A percentile compares a stretch with the other conserved stretches of the same genome.
phyloP scores from a whole-genome alignment of 1,284 basidiomycete species.

The Pseudozyma tsukubaensis region DNA sequence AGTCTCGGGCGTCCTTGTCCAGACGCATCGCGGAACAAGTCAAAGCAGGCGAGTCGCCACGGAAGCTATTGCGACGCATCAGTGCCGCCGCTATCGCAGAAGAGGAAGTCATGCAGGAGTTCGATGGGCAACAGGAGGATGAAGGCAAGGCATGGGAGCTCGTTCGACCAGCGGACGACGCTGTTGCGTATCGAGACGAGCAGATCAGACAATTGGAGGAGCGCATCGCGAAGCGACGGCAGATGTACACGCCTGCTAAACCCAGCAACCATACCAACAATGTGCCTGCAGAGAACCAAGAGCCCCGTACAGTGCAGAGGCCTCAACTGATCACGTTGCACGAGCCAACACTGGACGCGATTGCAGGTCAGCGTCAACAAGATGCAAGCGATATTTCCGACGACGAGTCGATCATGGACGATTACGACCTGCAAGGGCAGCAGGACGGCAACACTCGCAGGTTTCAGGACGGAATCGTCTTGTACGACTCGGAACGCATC shows the following conservation, averaged over 20 bases:
- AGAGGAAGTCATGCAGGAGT: slow-evolving; percentile 41
- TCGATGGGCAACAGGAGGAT: slow-evolving; percentile 24
- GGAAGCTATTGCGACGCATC: slow-evolving; percentile 55
- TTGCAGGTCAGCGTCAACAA: slow-evolving; percentile 6
- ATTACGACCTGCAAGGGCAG: slow-evolving; percentile 6
- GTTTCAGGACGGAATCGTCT: slow-evolving; percentile 47
- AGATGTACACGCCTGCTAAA: slow-evolving; percentile 22
- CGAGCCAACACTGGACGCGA: slow-evolving; percentile 38
- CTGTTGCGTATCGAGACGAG: slow-evolving; percentile 32
- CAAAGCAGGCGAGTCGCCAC: slow-evolving; percentile 44
- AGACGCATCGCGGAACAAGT: slow-evolving; percentile 29
- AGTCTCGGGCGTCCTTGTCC: slow-evolving; percentile 39
- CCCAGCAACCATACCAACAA: not conserved
- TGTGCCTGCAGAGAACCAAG: not conserved
- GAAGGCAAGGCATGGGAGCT: slow-evolving; percentile 9
- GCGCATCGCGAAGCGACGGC: slow-evolving; percentile 34
- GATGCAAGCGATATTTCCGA: slow-evolving; percentile 2
- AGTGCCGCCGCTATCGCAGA: slow-evolving; percentile 55
- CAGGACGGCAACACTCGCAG: slow-evolving; percentile 31
- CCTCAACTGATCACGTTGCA: slow-evolving; percentile 49
- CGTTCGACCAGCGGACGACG: slow-evolving; percentile 22
- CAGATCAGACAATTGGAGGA: slow-evolving; percentile 47
- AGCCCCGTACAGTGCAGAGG: slow-evolving; percentile 22
- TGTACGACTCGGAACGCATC: slow-evolving; percentile 48
- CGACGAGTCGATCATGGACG: slow-evolving; percentile 24